phyloP scores from a whole-genome alignment of 2,329 filamentous ascomycete genomes.

The Aspergillus calidoustus region DNA sequence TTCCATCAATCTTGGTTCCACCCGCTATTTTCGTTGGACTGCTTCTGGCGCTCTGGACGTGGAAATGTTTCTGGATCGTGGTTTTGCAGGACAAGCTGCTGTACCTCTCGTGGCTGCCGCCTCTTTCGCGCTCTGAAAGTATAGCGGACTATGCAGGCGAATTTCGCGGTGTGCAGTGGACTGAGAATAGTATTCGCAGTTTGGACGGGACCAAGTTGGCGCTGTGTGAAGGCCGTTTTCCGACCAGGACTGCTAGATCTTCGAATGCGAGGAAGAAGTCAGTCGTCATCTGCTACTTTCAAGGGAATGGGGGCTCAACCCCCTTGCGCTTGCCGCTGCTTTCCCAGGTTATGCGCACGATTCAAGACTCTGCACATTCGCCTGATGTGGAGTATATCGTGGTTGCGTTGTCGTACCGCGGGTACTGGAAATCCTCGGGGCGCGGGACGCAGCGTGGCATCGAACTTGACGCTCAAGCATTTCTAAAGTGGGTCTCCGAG shows the following conservation, averaged over 20 bases:
- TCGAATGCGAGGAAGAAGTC: conserved; percentile 11
- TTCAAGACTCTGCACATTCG: conserved; percentile 5
- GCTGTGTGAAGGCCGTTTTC: conserved; percentile 64
- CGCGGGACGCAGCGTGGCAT: conserved; percentile 73
- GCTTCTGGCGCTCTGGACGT: conserved; percentile 65
- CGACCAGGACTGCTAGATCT: conserved; percentile 35
- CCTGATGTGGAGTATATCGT: conserved; percentile 40
- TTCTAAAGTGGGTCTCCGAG: conserved; percentile 64
- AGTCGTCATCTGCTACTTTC: conserved; percentile 39
- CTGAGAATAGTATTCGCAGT: conserved; percentile 55
- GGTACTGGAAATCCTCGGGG: conserved; percentile 78
- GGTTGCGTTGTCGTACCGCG: conserved; percentile 64
- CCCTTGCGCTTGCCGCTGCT: conserved; percentile 47
- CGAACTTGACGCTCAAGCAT: conserved; percentile 68
- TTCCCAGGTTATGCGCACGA: conserved; percentile 48
- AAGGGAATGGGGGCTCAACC: conserved; percentile 39
- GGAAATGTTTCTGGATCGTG: conserved; percentile 74
- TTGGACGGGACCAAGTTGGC: conserved; percentile 54
- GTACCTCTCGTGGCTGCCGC: conserved; percentile 77
- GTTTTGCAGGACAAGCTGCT: conserved; percentile 81
- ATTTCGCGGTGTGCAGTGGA: conserved; percentile 69
- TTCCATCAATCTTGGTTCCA: conserved; percentile 61
- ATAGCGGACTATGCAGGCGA: conserved; percentile 66
- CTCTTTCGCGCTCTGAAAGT: conserved; percentile 69
- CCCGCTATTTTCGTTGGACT: conserved; percentile 70